phyloP scores from a whole-genome alignment of 129 eudicot species.

The Centella asiatica region DNA sequence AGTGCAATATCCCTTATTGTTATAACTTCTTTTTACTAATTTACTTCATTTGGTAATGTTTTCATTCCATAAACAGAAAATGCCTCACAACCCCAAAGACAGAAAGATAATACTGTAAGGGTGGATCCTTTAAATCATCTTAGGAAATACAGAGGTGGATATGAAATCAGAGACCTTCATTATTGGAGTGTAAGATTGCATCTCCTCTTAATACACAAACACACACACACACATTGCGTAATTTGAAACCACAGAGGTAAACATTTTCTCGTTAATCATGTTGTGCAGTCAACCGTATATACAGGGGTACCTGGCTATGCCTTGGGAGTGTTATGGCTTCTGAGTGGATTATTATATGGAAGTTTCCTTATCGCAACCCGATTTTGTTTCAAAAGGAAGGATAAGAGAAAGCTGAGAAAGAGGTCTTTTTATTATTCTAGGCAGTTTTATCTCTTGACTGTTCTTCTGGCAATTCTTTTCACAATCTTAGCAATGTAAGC shows the following conservation, averaged over 20 bases:
- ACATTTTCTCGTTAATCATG: background rate
- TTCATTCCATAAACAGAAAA: constrained; percentile 12
- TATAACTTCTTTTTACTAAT: background rate
- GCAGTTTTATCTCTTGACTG: constrained; percentile 46
- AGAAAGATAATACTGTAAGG: constrained; percentile 52
- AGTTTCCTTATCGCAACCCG: constrained; percentile 31
- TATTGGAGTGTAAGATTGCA: constrained; percentile 86
- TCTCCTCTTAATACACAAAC: background rate
- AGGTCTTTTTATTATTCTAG: constrained; percentile 35
- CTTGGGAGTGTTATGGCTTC: constrained; percentile 60
- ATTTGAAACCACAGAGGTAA: background rate
- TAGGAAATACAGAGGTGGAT: constrained; percentile 73
- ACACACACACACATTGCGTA: background rate
- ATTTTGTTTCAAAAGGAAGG: constrained; percentile 31
- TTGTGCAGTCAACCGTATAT: constrained; percentile 71
- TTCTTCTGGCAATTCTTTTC: constrained; percentile 41
- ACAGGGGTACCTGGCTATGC: constrained; percentile 75
- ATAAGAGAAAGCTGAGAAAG: constrained; percentile 30
- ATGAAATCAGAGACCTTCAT: constrained; percentile 65
- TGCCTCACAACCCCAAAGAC: constrained; percentile 15
- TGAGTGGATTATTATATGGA: constrained; percentile 51
- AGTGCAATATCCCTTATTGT: no score
- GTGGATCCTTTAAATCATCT: constrained; percentile 61
- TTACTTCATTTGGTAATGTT: background rate
- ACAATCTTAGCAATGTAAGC: constrained; percentile 68